phyloP scores from a whole-genome alignment of 495 filamentous ascomycete genomes.

The Aspergillus homomorphus region DNA sequence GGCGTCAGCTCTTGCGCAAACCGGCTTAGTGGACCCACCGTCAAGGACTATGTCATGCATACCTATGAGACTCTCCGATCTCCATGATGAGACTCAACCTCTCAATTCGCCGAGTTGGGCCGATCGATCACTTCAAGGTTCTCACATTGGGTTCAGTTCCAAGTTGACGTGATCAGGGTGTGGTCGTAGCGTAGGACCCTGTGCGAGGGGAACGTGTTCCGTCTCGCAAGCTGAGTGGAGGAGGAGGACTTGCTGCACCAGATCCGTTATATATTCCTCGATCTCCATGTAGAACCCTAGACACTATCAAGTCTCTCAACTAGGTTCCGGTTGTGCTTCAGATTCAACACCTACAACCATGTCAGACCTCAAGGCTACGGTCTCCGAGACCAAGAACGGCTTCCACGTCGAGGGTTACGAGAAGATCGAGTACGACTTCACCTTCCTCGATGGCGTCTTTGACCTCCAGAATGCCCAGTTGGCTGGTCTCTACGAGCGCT shows the following conservation, averaged over 20 bases:
- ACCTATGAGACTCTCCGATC: not conserved
- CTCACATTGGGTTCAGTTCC: not conserved
- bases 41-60: not conserved
- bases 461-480: not conserved
- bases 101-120: not conserved
- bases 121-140: not conserved
- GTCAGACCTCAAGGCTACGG: slow-evolving; percentile 4
- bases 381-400: slow-evolving; percentile 2
- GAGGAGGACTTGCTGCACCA: too few species aligned
- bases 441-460: slow-evolving; percentile 5
- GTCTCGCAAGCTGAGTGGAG: not conserved
- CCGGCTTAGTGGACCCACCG: not conserved
- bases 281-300: not conserved
- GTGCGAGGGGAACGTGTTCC: not conserved
- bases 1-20: not conserved
- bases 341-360: not conserved
- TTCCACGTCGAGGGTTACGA: slow-evolving; percentile 10
- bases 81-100: not conserved
- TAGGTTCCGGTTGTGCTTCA: not conserved
- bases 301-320: not conserved
- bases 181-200: not conserved
- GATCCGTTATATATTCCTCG: not conserved
- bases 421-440: slow-evolving; percentile 1
- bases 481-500: slow-evolving; percentile 3
- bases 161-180: not conserved